Percentiles rank a stretch among this genome's conserved stretches.
These are phyloP conservation scores for Aspergillus sp. DNA, from an alignment of 2,329 filamentous ascomycete genomes.

Conservation along the genomic window DNA sequence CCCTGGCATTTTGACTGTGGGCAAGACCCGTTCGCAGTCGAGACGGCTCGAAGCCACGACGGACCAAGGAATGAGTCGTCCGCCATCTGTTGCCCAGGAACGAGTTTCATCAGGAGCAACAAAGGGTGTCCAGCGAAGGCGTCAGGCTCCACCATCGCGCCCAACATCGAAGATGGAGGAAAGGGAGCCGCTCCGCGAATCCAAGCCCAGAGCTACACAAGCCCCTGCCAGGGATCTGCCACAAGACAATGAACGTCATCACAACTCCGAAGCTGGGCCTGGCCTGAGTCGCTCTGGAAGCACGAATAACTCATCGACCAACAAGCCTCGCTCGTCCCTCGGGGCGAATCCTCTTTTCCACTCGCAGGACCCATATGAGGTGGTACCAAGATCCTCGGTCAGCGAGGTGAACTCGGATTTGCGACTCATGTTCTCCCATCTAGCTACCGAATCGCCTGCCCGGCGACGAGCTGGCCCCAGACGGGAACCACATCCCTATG, in stretches of 20 bases:
- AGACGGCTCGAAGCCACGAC: conserved; percentile 27
- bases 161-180: conserved; percentile 1
- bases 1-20: conserved; percentile 27
- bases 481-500: conserved; percentile 35
- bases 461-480: conserved; percentile 23
- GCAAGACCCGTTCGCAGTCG: conserved; percentile 37
- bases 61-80: conserved; percentile 11
- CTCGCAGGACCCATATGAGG: conserved; percentile 27
- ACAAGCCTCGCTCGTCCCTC: conserved; percentile 27
- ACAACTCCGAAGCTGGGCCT: conserved; percentile 8
- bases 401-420: conserved; percentile 33
- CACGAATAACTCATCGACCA: conserved; percentile 17
- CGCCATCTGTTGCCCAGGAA: conserved; percentile 12
- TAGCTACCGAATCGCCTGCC: conserved; percentile 24
- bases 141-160: not conserved
- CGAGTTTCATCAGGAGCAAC: conserved; percentile 12
- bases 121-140: conserved; percentile 11
- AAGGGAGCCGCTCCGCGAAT: conserved; percentile 6
- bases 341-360: conserved; percentile 33
- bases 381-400: conserved; percentile 32
- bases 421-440: conserved; percentile 30
- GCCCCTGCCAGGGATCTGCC: not conserved
- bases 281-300: conserved; percentile 18
- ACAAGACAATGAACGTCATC: conserved; percentile 4
- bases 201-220: conserved; percentile 7